Base-by-base conservation (phyloP, 352 stramenopile species). In the Phytophthora capsici region DNA sequence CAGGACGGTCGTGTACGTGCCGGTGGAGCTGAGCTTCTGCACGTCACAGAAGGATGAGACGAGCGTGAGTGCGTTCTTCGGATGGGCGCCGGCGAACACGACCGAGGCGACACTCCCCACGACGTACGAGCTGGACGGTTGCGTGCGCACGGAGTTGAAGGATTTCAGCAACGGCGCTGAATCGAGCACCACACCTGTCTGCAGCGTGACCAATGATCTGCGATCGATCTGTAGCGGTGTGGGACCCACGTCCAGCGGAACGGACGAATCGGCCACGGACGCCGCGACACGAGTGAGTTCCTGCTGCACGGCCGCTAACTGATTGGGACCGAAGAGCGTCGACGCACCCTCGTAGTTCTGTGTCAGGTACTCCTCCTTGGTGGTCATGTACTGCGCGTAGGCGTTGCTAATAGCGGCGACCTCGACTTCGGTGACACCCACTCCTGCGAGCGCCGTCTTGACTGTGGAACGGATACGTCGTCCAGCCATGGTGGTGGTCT, bases 291-390 rank as follows among this genome's bases (percentile, higher is more conserved):
- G 34, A 19, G 34, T 4, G 34, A 41, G 34, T 4, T 89, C 79
- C 26, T 90, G 77, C 34, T 85, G 77, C 26, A 89, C 43, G 2
- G 76, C 82, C 7, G 52, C 66, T 8, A 91, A 53, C 49, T 90
- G 78, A 43, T 90, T 88, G 2, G 81, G 80, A 8, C 82, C 82
- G 46, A 90, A 90, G 32, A 88, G 67, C 16, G 82, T 91, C 17
- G 80, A 91, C 20, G 81, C 82, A 14, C 82, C 82, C 59, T 91
- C 82, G 57, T 91, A 91, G 52, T 89, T 53, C 65, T 90, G 82
- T 5, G 44, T 53, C 12, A 63, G 30, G 54, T 91, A 91, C 47
- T 91, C 82, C n/a, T 90, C 81, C 37, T 66, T 66, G 34, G 34
- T 41, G 34, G 34, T 41, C 34, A 41, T 41, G 16, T 41, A 41